phyloP scores from a whole-genome alignment of 2,329 filamentous ascomycete genomes.

The Colletotrichum tropicale region DNA sequence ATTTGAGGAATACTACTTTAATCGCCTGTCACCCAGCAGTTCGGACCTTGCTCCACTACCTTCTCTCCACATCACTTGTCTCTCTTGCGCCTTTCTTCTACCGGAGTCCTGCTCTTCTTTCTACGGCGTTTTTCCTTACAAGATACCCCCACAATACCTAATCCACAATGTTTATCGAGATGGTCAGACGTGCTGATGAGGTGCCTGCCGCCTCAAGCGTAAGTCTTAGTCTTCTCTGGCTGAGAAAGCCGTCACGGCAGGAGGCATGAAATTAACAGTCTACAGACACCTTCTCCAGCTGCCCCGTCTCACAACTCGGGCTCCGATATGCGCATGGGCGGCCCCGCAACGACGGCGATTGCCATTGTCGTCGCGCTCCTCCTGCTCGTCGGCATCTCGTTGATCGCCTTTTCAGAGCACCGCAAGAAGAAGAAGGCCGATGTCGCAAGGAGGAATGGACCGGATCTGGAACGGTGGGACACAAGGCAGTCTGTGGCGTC shows the following conservation, averaged over 20 bases:
- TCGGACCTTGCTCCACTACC: neutral
- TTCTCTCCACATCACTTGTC: neutral
- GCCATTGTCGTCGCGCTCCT: neutral
- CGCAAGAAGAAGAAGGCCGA: neutral
- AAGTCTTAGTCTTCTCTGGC: neutral
- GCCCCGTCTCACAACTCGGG: neutral
- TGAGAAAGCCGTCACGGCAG: accelerated
- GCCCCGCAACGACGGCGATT: neutral
- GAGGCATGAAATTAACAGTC: neutral
- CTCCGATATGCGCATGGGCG: neutral
- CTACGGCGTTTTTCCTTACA: neutral
- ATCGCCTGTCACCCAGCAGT: neutral
- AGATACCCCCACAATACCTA: neutral
- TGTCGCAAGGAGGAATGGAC: neutral
- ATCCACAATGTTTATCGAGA: neutral
- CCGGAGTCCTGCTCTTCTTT: neutral
- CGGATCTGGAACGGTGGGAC: neutral
- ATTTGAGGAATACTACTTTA: neutral
- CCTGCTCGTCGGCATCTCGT: neutral
- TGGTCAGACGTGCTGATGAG: neutral
- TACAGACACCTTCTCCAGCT: neutral
- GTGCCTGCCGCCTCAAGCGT: neutral
- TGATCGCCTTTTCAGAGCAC: neutral
- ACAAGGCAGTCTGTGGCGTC: neutral
- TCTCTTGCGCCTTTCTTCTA: neutral